Base-by-base conservation (phyloP, 1,284 basidiomycete genomes). In the Pascua guehoae region DNA sequence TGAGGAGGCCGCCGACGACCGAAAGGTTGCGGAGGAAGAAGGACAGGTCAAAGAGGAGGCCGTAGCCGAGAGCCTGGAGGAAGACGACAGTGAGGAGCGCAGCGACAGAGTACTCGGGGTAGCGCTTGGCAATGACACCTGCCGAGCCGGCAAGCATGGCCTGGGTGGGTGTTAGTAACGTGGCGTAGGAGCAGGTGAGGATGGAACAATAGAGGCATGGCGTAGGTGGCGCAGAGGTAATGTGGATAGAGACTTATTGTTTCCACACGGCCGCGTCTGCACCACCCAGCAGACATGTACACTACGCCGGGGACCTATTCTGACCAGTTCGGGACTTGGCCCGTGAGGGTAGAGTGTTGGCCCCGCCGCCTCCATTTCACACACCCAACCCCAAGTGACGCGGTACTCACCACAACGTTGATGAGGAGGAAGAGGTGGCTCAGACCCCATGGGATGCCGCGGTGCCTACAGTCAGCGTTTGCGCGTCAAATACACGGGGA, bases 21-120 rank as follows among this genome's bases (percentile, higher is more conserved):
- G 87, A 89, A 47, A 95, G 81, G 79, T 94, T 95, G 74, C 91
- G 89, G 47, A 98, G 87, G 91, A 99, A 99, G 84, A 99, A 99
- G 80, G 91, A 98, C 72, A 98, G 82, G 82, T 98, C 96, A 75
- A 94, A 95, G 67, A 95, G 92, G 70, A 95, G 87, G 36, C 91
- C 91, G 74, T 95, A 95, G 64, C 91, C 91, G 65, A 95, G 87
- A 36, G 90, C 96, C 79, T 99, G 96, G 56, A 94, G 85, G 66
- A 98, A 79, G 53, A 99, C 94, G 43, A 98, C 96, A 56, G 81
- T 83, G 53, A 98, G 83, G 51, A 98, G 87, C 61, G 91, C 92
- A 46, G 86, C 86, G 62, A 94, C 89, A 16, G 92, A 88, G 75
- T 86, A 87, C 79, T 96, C 91, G 2, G 92, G 88, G 80, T 88